Evolutionary conservation across 2,329 filamentous ascomycete genomes (phyloP).

Genomic region (Nigrograna mackinnonii): DNA sequence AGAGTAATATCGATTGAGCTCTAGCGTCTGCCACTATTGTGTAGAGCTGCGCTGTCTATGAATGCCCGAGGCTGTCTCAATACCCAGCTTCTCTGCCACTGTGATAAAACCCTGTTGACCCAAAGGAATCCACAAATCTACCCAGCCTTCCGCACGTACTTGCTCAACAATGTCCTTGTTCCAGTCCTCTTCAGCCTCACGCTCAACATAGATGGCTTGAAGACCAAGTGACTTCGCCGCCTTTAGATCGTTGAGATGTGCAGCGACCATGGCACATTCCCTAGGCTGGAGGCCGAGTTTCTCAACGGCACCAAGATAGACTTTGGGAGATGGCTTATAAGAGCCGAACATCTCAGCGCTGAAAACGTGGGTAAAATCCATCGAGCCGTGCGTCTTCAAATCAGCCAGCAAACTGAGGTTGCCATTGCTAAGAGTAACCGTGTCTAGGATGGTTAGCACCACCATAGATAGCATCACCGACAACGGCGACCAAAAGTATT

Average conservation of each 20-base stretch:
- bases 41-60: no score
- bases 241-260: constrained; percentile 71
- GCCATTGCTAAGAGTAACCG: constrained; percentile 74
- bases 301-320: constrained; percentile 70
- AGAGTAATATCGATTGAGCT: no score
- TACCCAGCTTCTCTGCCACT: constrained; percentile 45
- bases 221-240: constrained; percentile 68
- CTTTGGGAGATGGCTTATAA: constrained; percentile 72
- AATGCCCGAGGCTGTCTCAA: no score
- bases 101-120: constrained; percentile 53
- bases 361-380: constrained; percentile 66
- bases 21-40: no score
- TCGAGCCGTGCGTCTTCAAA: constrained; percentile 59
- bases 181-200: constrained; percentile 68
- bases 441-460: constrained; percentile 41
- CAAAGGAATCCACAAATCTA: constrained; percentile 59
- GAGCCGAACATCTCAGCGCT: constrained; percentile 72
- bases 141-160: constrained; percentile 60
- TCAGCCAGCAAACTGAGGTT: constrained; percentile 70
- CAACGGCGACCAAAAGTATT: no score
- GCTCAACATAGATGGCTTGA: constrained; percentile 74
- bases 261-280: constrained; percentile 77
- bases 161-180: constrained; percentile 53
- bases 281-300: constrained; percentile 59
- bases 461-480: no score